Conservation (phyloP, 768 basidiomycete species). For the Suillus clintonianus region DNA sequence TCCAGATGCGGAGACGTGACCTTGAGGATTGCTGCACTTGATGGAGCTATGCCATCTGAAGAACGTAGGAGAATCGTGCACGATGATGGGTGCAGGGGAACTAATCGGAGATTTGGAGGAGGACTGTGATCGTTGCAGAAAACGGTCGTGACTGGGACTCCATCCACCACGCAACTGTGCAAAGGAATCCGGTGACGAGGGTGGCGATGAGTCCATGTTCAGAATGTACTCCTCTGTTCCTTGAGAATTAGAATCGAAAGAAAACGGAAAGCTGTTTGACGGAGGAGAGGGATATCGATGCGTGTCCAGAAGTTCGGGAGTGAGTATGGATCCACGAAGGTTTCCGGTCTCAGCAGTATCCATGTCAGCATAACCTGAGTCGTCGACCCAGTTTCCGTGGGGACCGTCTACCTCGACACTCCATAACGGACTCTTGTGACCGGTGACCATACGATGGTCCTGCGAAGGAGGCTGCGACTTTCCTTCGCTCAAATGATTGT, state of each 20-base stretch:
- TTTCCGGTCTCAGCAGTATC: background rate
- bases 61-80: background rate
- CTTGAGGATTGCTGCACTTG: background rate
- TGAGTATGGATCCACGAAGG: background rate
- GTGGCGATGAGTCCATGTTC: slow-evolving; percentile 24
- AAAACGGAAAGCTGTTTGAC: slow-evolving; percentile 22
- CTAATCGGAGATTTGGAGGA: background rate
- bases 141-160: background rate
- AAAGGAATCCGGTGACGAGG: background rate
- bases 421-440: background rate
- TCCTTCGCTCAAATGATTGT: background rate
- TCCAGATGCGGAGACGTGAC: background rate
- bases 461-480: background rate
- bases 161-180: background rate
- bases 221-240: slow-evolving; percentile 18
- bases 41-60: background rate
- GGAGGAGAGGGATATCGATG: slow-evolving; percentile 9
- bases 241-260: slow-evolving; percentile 10
- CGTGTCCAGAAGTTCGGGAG: background rate
- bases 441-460: too few relatives aligned
- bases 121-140: background rate
- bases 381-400: background rate
- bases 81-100: background rate
- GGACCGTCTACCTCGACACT: background rate
- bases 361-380: slow-evolving; percentile 5